These are phyloP conservation scores for Leishmania major DNA, from an alignment of 208 protist species.

Conservation along the genomic window DNA sequence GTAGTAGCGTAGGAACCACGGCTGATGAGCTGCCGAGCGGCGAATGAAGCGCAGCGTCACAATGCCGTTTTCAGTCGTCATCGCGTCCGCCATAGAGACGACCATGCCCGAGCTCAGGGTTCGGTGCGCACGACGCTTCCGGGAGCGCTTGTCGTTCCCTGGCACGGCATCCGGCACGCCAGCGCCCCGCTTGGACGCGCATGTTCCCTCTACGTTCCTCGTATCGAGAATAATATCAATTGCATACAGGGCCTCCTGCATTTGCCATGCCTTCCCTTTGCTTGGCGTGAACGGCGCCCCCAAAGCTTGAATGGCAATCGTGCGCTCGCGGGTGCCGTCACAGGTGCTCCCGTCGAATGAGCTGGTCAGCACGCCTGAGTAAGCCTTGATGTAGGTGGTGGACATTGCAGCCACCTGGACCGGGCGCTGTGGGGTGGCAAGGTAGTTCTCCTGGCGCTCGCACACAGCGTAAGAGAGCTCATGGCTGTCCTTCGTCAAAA, in stretches of 20 bases:
- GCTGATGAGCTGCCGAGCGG: slow-evolving; percentile 3
- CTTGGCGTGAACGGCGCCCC: slow-evolving; percentile 29
- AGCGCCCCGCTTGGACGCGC: slow-evolving; percentile 16
- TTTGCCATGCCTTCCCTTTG: slow-evolving; percentile 25
- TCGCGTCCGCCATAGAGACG: slow-evolving; percentile 21
- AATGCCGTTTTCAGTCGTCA: slow-evolving; percentile 30
- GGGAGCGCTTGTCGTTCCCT: slow-evolving; percentile 12
- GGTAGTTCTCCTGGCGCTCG: slow-evolving; percentile 46
- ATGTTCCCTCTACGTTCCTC: slow-evolving; percentile 25
- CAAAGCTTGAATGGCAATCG: slow-evolving; percentile 52
- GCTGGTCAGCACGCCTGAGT: slow-evolving; percentile 35
- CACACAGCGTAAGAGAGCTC: slow-evolving; percentile 47
- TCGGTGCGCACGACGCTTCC: slow-evolving; percentile 38
- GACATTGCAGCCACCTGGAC: slow-evolving; percentile 32
- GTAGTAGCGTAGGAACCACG: slow-evolving; percentile 31
- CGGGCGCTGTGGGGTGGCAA: slow-evolving; percentile 52
- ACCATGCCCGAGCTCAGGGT: slow-evolving; percentile 11
- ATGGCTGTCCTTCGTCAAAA: slow-evolving; percentile 27
- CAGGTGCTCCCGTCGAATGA: slow-evolving; percentile 15
- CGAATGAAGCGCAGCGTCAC: slow-evolving; percentile 36
- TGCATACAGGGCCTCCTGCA: slow-evolving; percentile 53
- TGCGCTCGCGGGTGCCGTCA: slow-evolving; percentile 12
- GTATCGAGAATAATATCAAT: slow-evolving; percentile 57
- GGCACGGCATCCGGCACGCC: background rate
- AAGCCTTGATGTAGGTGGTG: slow-evolving; percentile 51